A percentile compares a stretch with the other conserved stretches of the same genome.
Evolutionary conservation across 768 basidiomycete species (phyloP).

Genomic region (Macrolepiota albuminosa): DNA sequence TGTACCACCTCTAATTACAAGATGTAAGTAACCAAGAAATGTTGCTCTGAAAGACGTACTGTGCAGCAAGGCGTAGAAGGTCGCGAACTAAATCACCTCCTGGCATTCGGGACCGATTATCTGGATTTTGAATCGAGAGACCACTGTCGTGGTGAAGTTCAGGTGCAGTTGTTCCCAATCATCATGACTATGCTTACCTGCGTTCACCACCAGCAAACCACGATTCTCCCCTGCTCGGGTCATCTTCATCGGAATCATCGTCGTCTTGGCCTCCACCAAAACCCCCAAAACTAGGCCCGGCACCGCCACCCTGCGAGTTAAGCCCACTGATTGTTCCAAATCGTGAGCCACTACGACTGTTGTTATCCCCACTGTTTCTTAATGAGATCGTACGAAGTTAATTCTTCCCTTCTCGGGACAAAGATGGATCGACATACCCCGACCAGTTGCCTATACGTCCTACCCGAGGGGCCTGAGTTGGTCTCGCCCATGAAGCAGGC

Average conservation of each 20-base stretch:
- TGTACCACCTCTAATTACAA: slow-evolving; percentile 31
- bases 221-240: slow-evolving; percentile 50
- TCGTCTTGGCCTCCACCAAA: slow-evolving; percentile 16
- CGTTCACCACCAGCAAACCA: slow-evolving; percentile 96
- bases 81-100: slow-evolving; percentile 63
- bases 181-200: slow-evolving; percentile 44
- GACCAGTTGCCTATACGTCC: slow-evolving; percentile 55
- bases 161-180: not conserved
- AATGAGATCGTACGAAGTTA: not conserved
- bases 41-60: slow-evolving; percentile 43
- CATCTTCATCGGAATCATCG: slow-evolving; percentile 48
- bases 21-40: not conserved
- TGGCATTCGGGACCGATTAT: slow-evolving; percentile 38
- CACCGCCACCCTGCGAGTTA: slow-evolving; percentile 4
- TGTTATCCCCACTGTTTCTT: slow-evolving; percentile 8
- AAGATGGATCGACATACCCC: slow-evolving; percentile 17
- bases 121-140: slow-evolving; percentile 84
- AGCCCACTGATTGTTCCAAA: slow-evolving; percentile 27
- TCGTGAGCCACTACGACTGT: slow-evolving; percentile 16
- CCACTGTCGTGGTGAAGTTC: slow-evolving; percentile 48
- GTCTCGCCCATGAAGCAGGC: slow-evolving; percentile 41
- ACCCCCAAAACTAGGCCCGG: slow-evolving; percentile 8
- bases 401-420: not conserved
- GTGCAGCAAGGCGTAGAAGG: slow-evolving; percentile 74
- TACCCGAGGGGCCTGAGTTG: slow-evolving; percentile 33